phyloP scores from a whole-genome alignment of 2,329 filamentous ascomycete species.

The Colletotrichum sp. region DNA sequence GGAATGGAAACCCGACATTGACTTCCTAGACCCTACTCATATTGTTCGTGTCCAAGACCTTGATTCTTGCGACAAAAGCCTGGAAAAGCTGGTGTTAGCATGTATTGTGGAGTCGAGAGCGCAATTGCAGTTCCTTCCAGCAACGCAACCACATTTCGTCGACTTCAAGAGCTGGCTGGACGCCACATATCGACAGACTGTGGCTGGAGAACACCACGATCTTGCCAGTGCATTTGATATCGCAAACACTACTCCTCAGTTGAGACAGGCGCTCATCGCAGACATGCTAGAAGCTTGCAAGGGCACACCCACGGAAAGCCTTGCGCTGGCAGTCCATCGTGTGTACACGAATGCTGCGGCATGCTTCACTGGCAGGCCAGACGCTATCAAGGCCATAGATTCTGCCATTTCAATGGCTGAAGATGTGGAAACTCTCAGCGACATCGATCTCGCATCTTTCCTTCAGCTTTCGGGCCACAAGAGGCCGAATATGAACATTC shows the following conservation, averaged over 20 bases:
- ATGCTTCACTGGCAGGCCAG: neutral
- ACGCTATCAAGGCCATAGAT: neutral
- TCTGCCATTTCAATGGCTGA: neutral
- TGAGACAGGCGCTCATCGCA: neutral
- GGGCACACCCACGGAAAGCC: neutral
- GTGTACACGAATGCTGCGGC: neutral
- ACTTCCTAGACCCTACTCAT: neutral
- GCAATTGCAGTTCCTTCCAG: constrained; percentile 5
- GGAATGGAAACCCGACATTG: constrained; percentile 13
- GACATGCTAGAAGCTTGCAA: neutral
- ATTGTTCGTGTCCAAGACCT: neutral
- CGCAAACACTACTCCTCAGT: neutral
- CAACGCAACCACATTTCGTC: constrained; percentile 3
- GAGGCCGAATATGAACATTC: constrained; percentile 20
- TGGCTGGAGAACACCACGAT: neutral
- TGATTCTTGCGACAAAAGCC: neutral
- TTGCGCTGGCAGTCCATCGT: neutral
- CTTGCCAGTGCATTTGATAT: neutral
- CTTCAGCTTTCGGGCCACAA: constrained; percentile 25
- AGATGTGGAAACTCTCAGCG: neutral
- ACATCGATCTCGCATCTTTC: neutral
- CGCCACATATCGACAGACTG: neutral
- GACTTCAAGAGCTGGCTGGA: constrained; percentile 12
- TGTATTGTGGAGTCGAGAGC: constrained; percentile 7
- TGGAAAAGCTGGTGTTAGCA: neutral